phyloP scores from a whole-genome alignment of 2,329 filamentous ascomycete species.

The Arthrobotrys sphaeroides region DNA sequence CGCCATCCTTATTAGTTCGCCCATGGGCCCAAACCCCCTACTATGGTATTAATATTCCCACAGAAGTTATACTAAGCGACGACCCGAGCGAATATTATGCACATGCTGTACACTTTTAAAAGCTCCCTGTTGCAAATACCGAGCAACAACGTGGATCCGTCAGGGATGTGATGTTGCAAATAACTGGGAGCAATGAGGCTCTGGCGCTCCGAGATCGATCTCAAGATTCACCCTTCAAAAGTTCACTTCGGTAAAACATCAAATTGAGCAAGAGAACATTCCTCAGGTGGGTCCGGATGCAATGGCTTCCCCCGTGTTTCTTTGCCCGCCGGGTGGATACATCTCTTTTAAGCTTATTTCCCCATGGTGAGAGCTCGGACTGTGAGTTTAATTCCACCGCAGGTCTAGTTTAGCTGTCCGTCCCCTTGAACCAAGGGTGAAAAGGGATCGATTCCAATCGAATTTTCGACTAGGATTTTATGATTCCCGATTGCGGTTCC shows the following conservation, averaged over 20 bases:
- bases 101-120: neutral
- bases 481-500: neutral
- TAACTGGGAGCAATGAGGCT: neutral
- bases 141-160: neutral
- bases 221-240: no score
- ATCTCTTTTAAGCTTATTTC: constrained; percentile 2
- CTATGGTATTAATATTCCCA: neutral
- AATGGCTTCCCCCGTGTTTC: constrained; percentile 1
- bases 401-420: neutral
- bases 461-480: neutral
- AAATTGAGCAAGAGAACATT: neutral
- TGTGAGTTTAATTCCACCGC: neutral
- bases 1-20: neutral
- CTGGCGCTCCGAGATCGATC: no score
- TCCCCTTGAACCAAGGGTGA: constrained; percentile 1
- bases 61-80: neutral
- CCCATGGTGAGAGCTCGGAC: neutral
- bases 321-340: neutral
- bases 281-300: neutral
- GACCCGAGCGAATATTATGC: neutral
- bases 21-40: neutral
- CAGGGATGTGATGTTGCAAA: neutral
- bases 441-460: neutral
- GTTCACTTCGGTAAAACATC: constrained; percentile 1
- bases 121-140: neutral